Conservation (phyloP, 1,139 yeast species). For the Suhomyces maxii region DNA sequence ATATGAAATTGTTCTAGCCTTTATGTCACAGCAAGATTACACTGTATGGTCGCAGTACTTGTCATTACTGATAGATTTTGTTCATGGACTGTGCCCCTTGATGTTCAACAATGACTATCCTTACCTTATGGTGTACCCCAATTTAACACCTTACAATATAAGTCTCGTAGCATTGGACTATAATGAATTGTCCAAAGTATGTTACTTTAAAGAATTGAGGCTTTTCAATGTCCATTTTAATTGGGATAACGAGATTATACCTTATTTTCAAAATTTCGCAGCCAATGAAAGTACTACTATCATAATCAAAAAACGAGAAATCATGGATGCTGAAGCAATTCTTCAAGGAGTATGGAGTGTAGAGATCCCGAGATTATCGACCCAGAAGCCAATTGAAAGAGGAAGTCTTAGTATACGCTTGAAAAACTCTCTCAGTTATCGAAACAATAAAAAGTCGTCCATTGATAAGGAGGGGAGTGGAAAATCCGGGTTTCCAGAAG, state of each 20-base stretch:
- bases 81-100: conserved; percentile 43
- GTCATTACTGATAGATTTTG: conserved; percentile 30
- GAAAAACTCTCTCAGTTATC: background rate
- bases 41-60: conserved; percentile 43
- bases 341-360: conserved; percentile 1
- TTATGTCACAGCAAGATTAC: conserved; percentile 34
- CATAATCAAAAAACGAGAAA: background rate
- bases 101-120: conserved; percentile 22
- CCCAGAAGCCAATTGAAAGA: background rate
- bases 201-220: conserved; percentile 18
- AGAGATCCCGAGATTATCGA: background rate
- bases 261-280: background rate
- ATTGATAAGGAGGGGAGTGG: too few species aligned
- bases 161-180: conserved; percentile 7
- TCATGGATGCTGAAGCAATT: background rate
- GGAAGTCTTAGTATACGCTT: background rate
- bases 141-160: conserved; percentile 18
- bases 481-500: too few species aligned
- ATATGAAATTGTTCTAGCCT: conserved; percentile 48
- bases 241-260: conserved; percentile 5
- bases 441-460: background rate
- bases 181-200: conserved; percentile 7
- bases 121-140: conserved; percentile 17
- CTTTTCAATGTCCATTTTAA: conserved; percentile 11
- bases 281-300: background rate